Conservation (phyloP, 208 protist species). For the Trypanosoma platydactyli region DNA sequence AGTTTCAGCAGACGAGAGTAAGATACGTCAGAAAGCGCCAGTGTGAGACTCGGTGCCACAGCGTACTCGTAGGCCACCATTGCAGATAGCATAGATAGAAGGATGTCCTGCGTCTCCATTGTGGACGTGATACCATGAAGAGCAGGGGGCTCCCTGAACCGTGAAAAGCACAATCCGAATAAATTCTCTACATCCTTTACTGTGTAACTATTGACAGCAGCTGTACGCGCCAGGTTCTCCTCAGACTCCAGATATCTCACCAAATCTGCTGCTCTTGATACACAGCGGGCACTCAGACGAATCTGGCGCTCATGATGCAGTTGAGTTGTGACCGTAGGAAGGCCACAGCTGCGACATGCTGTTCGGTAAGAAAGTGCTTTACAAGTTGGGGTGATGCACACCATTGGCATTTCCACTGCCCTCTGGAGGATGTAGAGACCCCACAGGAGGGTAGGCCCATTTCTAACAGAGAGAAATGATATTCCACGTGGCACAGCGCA, state of each 20-base stretch:
- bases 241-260: conserved; percentile 46
- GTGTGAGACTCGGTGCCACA: conserved; percentile 50
- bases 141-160: conserved; percentile 46
- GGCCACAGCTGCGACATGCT: conserved; percentile 48
- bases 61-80: conserved; percentile 70
- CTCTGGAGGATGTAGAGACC: conserved; percentile 65
- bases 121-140: conserved; percentile 41
- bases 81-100: conserved; percentile 58
- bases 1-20: conserved; percentile 67
- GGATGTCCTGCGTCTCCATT: conserved; percentile 40
- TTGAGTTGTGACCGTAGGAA: conserved; percentile 63
- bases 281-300: conserved; percentile 29
- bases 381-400: conserved; percentile 58
- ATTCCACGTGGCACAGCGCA: conserved; percentile 65
- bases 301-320: conserved; percentile 59
- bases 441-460: conserved; percentile 49
- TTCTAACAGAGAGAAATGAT: conserved; percentile 36
- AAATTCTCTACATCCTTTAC: conserved; percentile 36
- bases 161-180: conserved; percentile 52
- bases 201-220: conserved; percentile 38
- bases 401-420: conserved; percentile 55
- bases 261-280: conserved; percentile 33
- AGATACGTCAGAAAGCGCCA: conserved; percentile 65
- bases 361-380: conserved; percentile 42
- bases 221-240: conserved; percentile 33